phyloP scores from a whole-genome alignment of 2,329 filamentous ascomycete genomes.

The Hypoxylon sp. region DNA sequence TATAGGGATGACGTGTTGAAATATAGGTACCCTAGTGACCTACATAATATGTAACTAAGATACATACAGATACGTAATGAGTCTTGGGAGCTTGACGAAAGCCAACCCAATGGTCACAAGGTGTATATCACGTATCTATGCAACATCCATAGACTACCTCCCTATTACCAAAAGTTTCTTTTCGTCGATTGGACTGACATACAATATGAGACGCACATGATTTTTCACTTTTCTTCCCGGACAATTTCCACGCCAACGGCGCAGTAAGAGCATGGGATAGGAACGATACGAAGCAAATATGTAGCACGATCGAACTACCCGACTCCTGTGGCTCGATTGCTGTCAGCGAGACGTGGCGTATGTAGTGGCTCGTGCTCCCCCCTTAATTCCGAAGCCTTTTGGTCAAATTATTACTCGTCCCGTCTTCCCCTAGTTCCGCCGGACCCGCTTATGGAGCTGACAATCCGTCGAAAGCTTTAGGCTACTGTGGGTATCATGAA shows the following conservation, averaged over 20 bases:
- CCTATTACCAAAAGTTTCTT: constrained; percentile 15
- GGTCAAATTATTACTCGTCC: constrained; percentile 48
- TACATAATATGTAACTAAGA: no score
- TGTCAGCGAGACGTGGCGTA: constrained; percentile 39
- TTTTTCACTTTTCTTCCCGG: constrained; percentile 21
- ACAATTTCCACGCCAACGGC: constrained; percentile 23
- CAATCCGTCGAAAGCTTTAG: constrained; percentile 40
- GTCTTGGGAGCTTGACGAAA: not conserved
- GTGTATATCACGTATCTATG: constrained; percentile 4
- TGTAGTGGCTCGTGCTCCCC: constrained; percentile 45
- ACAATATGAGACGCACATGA: constrained; percentile 7
- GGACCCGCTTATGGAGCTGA: constrained; percentile 47
- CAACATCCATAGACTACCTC: constrained; percentile 27
- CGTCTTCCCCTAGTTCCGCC: constrained; percentile 50
- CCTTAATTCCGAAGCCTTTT: constrained; percentile 43
- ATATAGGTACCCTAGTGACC: constrained; percentile 14
- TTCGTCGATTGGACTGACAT: constrained; percentile 1
- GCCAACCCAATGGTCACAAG: constrained; percentile 4
- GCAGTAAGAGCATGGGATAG: constrained; percentile 14
- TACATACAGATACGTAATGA: not conserved
- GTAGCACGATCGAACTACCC: constrained; percentile 34
- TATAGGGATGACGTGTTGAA: not conserved
- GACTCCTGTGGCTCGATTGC: constrained; percentile 41
- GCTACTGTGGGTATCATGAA: constrained; percentile 33
- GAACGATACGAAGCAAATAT: constrained; percentile 19